Conservation (phyloP, 2,329 filamentous ascomycete genomes). For the Botrytis paeoniae region DNA sequence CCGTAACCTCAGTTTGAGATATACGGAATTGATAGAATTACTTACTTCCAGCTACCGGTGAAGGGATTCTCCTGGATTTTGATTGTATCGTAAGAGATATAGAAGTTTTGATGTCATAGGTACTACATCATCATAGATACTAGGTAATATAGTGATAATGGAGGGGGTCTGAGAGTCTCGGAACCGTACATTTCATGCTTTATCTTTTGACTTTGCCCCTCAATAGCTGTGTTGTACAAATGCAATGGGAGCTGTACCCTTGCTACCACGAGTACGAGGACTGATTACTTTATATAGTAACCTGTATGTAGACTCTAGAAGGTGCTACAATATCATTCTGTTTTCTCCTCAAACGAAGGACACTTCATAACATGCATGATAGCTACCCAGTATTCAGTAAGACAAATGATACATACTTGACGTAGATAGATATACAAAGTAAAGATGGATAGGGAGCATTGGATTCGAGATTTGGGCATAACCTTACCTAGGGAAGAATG, state of each 20-base stretch:
- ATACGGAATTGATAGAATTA: neutral
- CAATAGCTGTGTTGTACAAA: slow-evolving; percentile 16
- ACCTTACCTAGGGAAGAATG: neutral
- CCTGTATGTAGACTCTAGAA: neutral
- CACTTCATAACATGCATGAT: neutral
- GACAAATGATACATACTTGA: neutral
- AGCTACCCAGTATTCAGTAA: neutral
- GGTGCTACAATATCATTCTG: neutral
- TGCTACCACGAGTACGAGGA: neutral
- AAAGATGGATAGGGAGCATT: neutral
- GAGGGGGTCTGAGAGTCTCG: neutral
- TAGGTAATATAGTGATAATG: neutral
- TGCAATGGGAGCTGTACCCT: neutral
- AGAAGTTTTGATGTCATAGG: neutral
- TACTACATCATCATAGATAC: neutral
- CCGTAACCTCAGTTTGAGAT: neutral
- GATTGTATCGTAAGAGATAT: neutral
- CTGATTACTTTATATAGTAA: neutral
- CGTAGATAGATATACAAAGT: neutral
- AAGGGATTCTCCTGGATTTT: neutral
- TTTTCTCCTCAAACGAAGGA: neutral
- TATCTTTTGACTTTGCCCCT: slow-evolving; percentile 3
- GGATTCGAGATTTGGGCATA: neutral
- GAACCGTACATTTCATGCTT: neutral
- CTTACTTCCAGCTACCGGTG: neutral